Base-by-base conservation (phyloP, 345 rosid genomes). In the Fremontodendron californicum region DNA sequence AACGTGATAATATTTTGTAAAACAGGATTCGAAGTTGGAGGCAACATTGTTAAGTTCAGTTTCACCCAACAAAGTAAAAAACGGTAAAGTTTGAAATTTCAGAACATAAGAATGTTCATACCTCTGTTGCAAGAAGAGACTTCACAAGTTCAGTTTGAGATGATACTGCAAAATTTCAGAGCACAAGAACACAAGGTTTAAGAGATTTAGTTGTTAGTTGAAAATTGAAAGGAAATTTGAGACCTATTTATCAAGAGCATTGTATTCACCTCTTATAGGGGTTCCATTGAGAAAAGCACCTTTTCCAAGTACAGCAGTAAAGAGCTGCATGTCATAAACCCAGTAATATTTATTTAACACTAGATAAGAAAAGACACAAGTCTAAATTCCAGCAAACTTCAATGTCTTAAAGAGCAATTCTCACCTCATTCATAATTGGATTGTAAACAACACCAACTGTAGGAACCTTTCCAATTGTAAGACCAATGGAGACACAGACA, bases 371-470 rank as follows among this genome's bases (percentile, higher is more conserved):
- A 54, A 25, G 23, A 23, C 37, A 57, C 13, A 72, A 35, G 0
- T 27, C 15, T 2, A 69, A 39, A 27, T 46, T 61, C 9, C 3
- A 2, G 13, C 15, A 13, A 61, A 29, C 65, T 29, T 29, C 19
- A 13, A 12, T 61, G 4, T 13, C 64, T 3, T 27, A 29, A 46
- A 43, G 21, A 71, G 57, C 35, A 78, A 63, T 21, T 79, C 85
- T 85, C 51, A 93, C 99, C 98, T 93, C 99, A 69, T 90, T 81
- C 89, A 94, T 88, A 35, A 94, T 93, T 51, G 99, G 99, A 81
- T 93, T 94, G 82, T 80, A 95, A 54, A 95, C 97, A 49, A 93
- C 99, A 0, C 99, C 99, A 62, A 93, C 91, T 42, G 82, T 87
- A 25, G 99, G 97, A 77, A 90, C 82, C 78, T 91, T 95, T 19